Base-by-base conservation (phyloP, 331 rosid genomes). In the Erythrophleum ivorense region DNA sequence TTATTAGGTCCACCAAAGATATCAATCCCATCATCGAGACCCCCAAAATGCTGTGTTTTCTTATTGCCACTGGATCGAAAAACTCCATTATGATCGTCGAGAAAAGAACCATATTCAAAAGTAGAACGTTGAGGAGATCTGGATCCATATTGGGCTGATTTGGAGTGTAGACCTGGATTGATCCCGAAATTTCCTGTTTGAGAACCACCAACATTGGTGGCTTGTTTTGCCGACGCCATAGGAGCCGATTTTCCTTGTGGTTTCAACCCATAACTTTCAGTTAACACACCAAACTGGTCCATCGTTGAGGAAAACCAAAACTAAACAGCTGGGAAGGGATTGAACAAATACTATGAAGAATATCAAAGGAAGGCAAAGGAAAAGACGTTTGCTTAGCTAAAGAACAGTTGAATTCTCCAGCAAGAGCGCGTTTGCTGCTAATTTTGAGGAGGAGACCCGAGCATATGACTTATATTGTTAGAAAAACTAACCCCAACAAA, bases 201-300 rank as follows among this genome's bases (percentile, higher is more conserved):
- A 40, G 86, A 55, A 57, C 7, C 19, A 29, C 21, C 68, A 70
- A 8, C 53, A 60, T 52, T 41, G 19, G 84, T 15, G 18, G 91
- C 18, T 73, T 78, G 86, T 71, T 91, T 94, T 3, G 89, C 78
- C 7, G 92, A 87, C 6, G 94, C 94, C 98, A 94, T 94, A 19
- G 98, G 98, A 72, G 97, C 97, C 69, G 91, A 75, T 85, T 91
- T 92, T 9, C 97, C 98, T 80, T 92, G 98, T 9, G 94, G 97
- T 65, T 91, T 94, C 89, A 94, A 84, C 14, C 98, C 99, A 64
- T 54, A 91, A 54, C 87, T 76, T 81, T 92, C 90, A 3, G 99
- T 95, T 29, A 95, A 84, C 38, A 95, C 98, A 9, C 94, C 98
- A 43, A 95, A 95, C 77, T 95, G 91, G 85, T 95, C 99, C 99